phyloP scores from a whole-genome alignment of 2,329 filamentous ascomycete genomes.

The Fusarium nisikadoi region DNA sequence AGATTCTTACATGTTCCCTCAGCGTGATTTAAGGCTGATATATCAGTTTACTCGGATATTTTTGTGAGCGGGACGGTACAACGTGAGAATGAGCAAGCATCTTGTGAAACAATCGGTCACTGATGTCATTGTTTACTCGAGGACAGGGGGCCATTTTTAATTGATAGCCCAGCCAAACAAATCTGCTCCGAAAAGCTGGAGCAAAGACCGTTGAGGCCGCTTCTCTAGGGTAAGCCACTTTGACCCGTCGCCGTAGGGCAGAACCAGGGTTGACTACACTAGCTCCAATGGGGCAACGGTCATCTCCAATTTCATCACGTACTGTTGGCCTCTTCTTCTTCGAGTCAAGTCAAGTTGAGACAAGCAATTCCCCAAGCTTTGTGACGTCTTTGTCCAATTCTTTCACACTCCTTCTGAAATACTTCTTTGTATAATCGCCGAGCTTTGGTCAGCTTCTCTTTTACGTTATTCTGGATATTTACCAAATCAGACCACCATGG shows the following conservation, averaged over 20 bases:
- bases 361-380: conserved; percentile 12
- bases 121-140: conserved; percentile 29
- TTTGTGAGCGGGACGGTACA: background rate
- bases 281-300: background rate
- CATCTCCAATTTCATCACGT: conserved; percentile 27
- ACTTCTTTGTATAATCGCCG: background rate
- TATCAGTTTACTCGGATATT: background rate
- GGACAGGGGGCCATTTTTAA: conserved; percentile 13
- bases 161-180: background rate
- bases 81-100: conserved; percentile 2
- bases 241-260: background rate
- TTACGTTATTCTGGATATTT: background rate
- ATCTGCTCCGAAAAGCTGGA: background rate
- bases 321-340: conserved; percentile 39
- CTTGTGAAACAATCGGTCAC: conserved; percentile 6
- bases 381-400: conserved; percentile 30
- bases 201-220: background rate
- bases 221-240: conserved; percentile 17
- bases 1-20: conserved; percentile 7
- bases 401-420: conserved; percentile 30
- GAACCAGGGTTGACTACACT: conserved; percentile 14
- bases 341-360: background rate
- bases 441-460: background rate
- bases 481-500: conserved; percentile 59
- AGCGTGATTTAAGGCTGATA: conserved; percentile 3